Conservation (phyloP, 2,329 filamentous ascomycete species). For the Cladosporium colombiae region DNA sequence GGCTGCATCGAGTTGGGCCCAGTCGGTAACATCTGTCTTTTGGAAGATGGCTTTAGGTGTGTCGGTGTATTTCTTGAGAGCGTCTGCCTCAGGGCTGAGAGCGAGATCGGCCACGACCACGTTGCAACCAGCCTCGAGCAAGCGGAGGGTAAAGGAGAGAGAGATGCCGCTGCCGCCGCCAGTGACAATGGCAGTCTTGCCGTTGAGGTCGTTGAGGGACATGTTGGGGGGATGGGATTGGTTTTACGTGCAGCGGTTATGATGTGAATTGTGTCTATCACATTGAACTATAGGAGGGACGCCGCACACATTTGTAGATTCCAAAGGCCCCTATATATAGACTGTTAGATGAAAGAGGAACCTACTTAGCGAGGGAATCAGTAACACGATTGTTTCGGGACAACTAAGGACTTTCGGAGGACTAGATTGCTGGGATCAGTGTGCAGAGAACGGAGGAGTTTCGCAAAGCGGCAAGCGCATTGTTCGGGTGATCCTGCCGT, state of each 20-base stretch:
- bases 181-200: slow-evolving; percentile 46
- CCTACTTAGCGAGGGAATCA: background rate
- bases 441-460: slow-evolving; percentile 3
- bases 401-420: background rate
- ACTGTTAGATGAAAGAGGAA: background rate
- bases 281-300: background rate
- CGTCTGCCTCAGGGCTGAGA: slow-evolving; percentile 45
- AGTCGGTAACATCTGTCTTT: slow-evolving; percentile 50
- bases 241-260: background rate
- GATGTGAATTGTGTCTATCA: background rate
- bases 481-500: background rate
- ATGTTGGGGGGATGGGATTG: background rate
- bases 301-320: background rate
- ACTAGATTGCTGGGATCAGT: slow-evolving; percentile 4
- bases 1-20: slow-evolving; percentile 49
- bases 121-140: slow-evolving; percentile 29
- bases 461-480: slow-evolving; percentile 16
- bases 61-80: slow-evolving; percentile 11
- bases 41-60: slow-evolving; percentile 41
- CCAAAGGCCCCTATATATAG: background rate
- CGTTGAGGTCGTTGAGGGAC: slow-evolving; percentile 34
- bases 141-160: slow-evolving; percentile 7
- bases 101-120: slow-evolving; percentile 48
- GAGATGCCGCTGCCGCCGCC: slow-evolving; percentile 40
- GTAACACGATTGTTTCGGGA: slow-evolving; percentile 14